Evolutionary conservation across 2,329 filamentous ascomycete species (phyloP).

Genomic region (Bipolaris zeicola): DNA sequence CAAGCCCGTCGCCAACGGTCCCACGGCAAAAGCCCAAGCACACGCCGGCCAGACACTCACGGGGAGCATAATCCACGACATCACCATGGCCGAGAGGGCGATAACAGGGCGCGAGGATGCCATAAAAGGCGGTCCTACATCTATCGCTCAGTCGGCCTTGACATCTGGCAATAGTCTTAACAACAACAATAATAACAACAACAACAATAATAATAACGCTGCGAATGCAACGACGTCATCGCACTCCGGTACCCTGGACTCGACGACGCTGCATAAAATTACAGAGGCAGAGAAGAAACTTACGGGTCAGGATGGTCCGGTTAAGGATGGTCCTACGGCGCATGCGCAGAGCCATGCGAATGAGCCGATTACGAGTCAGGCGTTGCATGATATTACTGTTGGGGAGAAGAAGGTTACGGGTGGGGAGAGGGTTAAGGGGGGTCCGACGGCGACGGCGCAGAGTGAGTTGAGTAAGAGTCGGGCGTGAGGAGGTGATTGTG

Average conservation of each 20-base stretch:
- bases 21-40: constrained; percentile 51
- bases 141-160: constrained; percentile 43
- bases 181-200: neutral
- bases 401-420: constrained; percentile 44
- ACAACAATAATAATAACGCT: neutral
- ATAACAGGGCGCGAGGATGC: constrained; percentile 44
- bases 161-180: neutral
- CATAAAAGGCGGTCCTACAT: constrained; percentile 49
- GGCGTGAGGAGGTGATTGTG: neutral
- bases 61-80: constrained; percentile 47
- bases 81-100: constrained; percentile 51
- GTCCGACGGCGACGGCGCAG: constrained; percentile 38
- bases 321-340: constrained; percentile 35
- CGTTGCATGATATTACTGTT: constrained; percentile 41
- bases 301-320: constrained; percentile 26
- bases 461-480: constrained; percentile 42
- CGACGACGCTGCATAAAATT: constrained; percentile 35
- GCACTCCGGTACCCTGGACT: constrained; percentile 30
- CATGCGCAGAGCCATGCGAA: constrained; percentile 38
- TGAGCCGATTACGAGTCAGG: constrained; percentile 37
- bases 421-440: constrained; percentile 40
- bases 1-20: constrained; percentile 46
- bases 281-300: constrained; percentile 39
- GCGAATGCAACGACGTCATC: neutral
- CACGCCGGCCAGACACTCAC: constrained; percentile 44